phyloP scores from a whole-genome alignment of 257 asterid genomes.

The Solanum ossicruentum region DNA sequence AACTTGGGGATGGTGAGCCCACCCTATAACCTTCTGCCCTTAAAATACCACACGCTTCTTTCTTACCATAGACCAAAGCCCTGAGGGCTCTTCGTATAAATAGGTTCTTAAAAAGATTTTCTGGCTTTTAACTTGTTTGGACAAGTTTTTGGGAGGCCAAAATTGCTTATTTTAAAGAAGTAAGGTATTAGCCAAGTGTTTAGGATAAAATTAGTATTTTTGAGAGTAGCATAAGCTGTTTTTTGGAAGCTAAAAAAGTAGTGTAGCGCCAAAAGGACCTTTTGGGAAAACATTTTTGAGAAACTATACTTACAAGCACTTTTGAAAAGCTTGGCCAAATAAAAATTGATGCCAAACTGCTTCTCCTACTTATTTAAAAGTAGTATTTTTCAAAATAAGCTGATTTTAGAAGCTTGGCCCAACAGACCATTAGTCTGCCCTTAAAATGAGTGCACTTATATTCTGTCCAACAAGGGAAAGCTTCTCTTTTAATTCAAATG shows the following conservation, averaged over 20 bases:
- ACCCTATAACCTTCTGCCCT: not conserved
- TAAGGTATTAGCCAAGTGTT: not conserved
- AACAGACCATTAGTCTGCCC: not conserved
- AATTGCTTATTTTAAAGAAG: not conserved
- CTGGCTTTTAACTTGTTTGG: not conserved
- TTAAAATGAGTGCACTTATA: not conserved
- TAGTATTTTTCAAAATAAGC: not conserved
- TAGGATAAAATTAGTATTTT: not conserved
- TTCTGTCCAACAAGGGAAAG: not conserved
- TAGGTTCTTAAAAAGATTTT: not conserved
- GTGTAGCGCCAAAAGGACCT: not conserved
- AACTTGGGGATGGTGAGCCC: not conserved
- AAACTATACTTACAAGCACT: too few relatives aligned
- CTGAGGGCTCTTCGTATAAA: not conserved
- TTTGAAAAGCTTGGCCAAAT: not conserved
- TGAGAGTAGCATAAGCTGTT: not conserved
- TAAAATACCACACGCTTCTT: not conserved
- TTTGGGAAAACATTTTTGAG: not conserved
- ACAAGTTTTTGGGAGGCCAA: not conserved
- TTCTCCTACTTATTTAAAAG: not conserved
- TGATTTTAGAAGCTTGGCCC: not conserved
- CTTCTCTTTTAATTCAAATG: not conserved
- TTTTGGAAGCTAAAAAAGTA: not conserved
- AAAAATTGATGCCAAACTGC: not conserved
- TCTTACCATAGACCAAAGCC: not conserved